A percentile compares a stretch with the other conserved stretches of the same genome.
phyloP scores from a whole-genome alignment of 106 monocot species.

The Acorus calamus region DNA sequence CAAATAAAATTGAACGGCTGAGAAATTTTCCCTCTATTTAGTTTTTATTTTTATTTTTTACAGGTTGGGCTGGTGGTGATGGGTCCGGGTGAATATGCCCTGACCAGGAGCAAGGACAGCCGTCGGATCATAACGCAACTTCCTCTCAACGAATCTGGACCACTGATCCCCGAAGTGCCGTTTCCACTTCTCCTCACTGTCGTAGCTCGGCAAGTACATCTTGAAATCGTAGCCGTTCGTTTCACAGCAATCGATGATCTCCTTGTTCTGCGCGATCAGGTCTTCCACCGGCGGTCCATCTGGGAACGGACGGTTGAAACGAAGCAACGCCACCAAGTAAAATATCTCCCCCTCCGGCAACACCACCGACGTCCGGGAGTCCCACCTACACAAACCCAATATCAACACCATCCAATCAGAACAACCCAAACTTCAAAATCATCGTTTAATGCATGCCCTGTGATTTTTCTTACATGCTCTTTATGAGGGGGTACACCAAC shows the following conservation, averaged over 20 bases:
- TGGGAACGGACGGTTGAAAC: conserved; percentile 48
- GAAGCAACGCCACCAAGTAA: conserved; percentile 88
- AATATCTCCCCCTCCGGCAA: conserved; percentile 67
- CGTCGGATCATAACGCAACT: conserved; percentile 59
- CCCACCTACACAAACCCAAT: conserved; percentile 57
- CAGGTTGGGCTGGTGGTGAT: neutral
- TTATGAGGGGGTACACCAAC: conserved; percentile 77
- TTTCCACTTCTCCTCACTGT: conserved; percentile 44
- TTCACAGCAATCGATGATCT: conserved; percentile 43
- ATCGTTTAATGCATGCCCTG: neutral
- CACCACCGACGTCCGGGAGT: conserved; percentile 60
- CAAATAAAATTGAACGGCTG: no score
- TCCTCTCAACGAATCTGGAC: conserved; percentile 53
- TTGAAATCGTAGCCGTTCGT: conserved; percentile 77
- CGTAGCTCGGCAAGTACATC: conserved; percentile 78
- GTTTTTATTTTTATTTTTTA: no score
- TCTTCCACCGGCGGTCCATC: conserved; percentile 47
- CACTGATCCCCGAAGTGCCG: conserved; percentile 65
- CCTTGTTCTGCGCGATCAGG: conserved; percentile 55
- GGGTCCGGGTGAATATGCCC: conserved; percentile 46
- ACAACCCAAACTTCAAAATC: neutral
- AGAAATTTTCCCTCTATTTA: no score
- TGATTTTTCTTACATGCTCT: conserved; percentile 46
- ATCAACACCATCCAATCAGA: neutral
- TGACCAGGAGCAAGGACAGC: conserved; percentile 78